phyloP scores from a whole-genome alignment of 495 filamentous ascomycete species.

The Collariella sp. region DNA sequence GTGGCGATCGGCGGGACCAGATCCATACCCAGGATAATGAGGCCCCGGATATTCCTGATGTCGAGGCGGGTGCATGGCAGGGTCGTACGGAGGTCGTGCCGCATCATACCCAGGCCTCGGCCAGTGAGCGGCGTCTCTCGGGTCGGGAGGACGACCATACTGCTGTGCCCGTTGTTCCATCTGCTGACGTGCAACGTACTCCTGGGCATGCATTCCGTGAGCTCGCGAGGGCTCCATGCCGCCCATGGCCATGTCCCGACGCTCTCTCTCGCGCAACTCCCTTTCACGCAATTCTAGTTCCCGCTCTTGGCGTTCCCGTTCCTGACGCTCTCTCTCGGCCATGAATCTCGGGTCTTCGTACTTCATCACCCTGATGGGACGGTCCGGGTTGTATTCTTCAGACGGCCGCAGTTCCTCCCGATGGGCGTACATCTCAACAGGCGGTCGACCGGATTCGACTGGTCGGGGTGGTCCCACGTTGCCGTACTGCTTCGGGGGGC shows the following conservation, averaged over 20 bases:
- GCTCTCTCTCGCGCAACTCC: constrained; percentile 31
- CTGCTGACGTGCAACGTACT: constrained; percentile 25
- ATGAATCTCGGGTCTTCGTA: constrained; percentile 29
- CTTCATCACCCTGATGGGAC: constrained; percentile 34
- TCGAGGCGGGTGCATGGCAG: constrained; percentile 26
- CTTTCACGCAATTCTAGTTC: constrained; percentile 31
- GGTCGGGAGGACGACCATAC: constrained; percentile 37
- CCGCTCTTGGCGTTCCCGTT: constrained; percentile 30
- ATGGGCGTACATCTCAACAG: constrained; percentile 34
- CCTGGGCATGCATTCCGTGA: constrained; percentile 21
- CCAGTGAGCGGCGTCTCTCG: constrained; percentile 38
- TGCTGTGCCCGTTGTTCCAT: constrained; percentile 30
- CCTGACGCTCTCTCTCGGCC: constrained; percentile 30
- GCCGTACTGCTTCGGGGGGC: constrained; percentile 43
- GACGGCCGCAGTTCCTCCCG: constrained; percentile 31
- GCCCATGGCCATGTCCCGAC: constrained; percentile 33
- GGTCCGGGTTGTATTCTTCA: constrained; percentile 41
- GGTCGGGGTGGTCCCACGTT: constrained; percentile 32
- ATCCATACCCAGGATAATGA: constrained; percentile 40
- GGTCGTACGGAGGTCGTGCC: constrained; percentile 33
- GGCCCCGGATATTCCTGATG: constrained; percentile 38
- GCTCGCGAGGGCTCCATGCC: constrained; percentile 23
- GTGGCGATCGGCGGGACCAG: constrained; percentile 39
- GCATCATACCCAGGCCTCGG: constrained; percentile 35
- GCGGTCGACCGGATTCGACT: constrained; percentile 32